Evolutionary conservation across 371 early-diverging fungal species (phyloP).

Genomic region (Chytridium lagenaria): DNA sequence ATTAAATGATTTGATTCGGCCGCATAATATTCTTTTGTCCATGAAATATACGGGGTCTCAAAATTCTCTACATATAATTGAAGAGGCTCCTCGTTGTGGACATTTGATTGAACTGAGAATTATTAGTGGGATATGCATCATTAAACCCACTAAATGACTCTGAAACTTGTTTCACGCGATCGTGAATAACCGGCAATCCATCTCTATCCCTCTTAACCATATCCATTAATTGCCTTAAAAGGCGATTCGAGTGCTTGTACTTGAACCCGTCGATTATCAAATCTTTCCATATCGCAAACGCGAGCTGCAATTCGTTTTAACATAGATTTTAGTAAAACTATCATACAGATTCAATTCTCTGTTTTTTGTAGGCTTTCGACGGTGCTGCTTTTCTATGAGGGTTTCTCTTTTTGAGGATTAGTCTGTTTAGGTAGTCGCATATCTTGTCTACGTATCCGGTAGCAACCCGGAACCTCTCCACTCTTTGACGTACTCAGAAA

Average conservation of each 20-base stretch:
- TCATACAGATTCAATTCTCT: constrained; percentile 72
- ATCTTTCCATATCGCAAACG: constrained; percentile 76
- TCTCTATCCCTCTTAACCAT: constrained; percentile 74
- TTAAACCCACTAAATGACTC: constrained; percentile 61
- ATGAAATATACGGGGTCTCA: constrained; percentile 74
- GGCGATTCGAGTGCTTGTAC: constrained; percentile 64
- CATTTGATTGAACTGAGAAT: constrained; percentile 67
- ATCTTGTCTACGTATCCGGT: constrained; percentile 66
- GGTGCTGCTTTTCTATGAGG: constrained; percentile 36
- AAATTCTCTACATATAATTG: constrained; percentile 81
- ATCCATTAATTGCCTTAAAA: constrained; percentile 75
- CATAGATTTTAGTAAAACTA: not conserved
- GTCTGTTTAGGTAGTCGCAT: constrained; percentile 79
- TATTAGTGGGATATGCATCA: constrained; percentile 22
- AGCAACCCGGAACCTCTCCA: constrained; percentile 74
- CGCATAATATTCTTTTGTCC: constrained; percentile 75
- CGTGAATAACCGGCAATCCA: constrained; percentile 60
- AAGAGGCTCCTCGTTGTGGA: constrained; percentile 72
- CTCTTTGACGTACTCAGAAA: constrained; percentile 72
- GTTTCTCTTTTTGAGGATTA: constrained; percentile 42
- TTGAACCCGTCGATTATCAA: constrained; percentile 70
- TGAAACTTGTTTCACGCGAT: constrained; percentile 63
- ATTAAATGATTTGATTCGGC: constrained; percentile 71
- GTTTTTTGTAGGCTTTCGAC: constrained; percentile 54
- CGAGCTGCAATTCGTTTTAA: constrained; percentile 57